Evolutionary conservation across 2,329 filamentous ascomycete species (phyloP).

Genomic region (Phaeomoniella chlamydospora): DNA sequence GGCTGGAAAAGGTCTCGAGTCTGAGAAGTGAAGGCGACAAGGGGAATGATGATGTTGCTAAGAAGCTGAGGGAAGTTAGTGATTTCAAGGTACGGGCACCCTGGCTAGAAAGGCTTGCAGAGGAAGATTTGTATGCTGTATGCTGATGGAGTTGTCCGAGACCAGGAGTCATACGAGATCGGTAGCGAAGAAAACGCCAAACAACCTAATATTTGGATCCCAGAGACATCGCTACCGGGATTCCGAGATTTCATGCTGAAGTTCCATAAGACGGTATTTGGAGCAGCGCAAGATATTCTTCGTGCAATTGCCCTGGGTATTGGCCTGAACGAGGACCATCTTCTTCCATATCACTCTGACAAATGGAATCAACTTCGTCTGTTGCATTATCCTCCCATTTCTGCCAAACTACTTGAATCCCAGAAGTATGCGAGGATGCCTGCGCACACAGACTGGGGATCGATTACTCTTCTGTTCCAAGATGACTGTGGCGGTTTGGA

Average conservation of each 20-base stretch:
- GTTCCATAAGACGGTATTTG: slow-evolving; percentile 35
- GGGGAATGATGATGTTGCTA: slow-evolving; percentile 21
- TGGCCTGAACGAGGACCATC: slow-evolving; percentile 28
- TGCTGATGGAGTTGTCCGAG: background rate
- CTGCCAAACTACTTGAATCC: slow-evolving; percentile 26
- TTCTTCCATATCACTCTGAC: slow-evolving; percentile 36
- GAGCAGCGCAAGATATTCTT: slow-evolving; percentile 37
- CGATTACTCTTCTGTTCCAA: slow-evolving; percentile 40
- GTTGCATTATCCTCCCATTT: slow-evolving; percentile 41
- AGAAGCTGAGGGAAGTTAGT: slow-evolving; percentile 28
- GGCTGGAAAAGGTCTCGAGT: slow-evolving; percentile 37
- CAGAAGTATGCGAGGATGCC: slow-evolving; percentile 31
- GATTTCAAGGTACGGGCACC: slow-evolving; percentile 35
- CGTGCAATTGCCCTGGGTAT: slow-evolving; percentile 31
- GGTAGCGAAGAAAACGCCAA: slow-evolving; percentile 29
- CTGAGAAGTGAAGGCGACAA: slow-evolving; percentile 21
- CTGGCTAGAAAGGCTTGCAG: no score
- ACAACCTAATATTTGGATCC: slow-evolving; percentile 37
- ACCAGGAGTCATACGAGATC: slow-evolving; percentile 37
- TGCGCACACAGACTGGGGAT: slow-evolving; percentile 40
- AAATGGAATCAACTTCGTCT: slow-evolving; percentile 46
- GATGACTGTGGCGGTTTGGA: slow-evolving; percentile 37
- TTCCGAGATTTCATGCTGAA: slow-evolving; percentile 32
- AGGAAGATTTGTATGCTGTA: background rate
- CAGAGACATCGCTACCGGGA: slow-evolving; percentile 27